Conservation (phyloP, 75 land plant genomes). For the Pinus albicaulis region DNA sequence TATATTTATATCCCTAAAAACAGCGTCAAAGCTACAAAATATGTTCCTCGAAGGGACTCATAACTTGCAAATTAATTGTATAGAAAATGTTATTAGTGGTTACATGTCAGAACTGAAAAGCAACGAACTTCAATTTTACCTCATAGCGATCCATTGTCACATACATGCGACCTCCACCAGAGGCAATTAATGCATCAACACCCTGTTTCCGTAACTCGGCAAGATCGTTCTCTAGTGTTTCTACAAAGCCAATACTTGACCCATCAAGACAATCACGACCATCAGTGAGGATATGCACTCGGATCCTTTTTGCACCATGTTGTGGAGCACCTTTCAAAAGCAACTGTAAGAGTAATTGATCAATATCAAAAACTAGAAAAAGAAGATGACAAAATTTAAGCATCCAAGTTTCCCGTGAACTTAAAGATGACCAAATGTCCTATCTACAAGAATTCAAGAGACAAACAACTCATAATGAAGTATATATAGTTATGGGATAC, state of each 20-base stretch:
- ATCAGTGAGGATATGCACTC: slow-evolving; percentile 92
- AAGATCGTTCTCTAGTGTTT: slow-evolving; percentile 79
- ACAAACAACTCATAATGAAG: background rate
- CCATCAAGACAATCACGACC: slow-evolving; percentile 99
- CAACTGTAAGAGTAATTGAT: slow-evolving; percentile 35
- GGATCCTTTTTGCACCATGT: slow-evolving; percentile 87
- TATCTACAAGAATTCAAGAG: background rate
- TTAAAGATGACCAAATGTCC: background rate
- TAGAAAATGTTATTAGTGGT: background rate
- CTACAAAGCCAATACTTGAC: slow-evolving; percentile 81
- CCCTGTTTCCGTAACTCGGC: slow-evolving; percentile 63
- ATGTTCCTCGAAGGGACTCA: background rate
- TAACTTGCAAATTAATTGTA: background rate
- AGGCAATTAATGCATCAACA: slow-evolving; percentile 90
- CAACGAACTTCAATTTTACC: slow-evolving; percentile 32
- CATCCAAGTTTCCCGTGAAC: background rate
- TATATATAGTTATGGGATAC: slow-evolving; percentile 18
- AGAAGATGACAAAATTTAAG: background rate
- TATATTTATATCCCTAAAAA: background rate
- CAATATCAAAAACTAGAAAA: slow-evolving; percentile 3
- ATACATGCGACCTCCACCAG: slow-evolving; percentile 99
- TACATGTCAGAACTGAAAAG: background rate
- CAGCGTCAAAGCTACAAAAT: background rate
- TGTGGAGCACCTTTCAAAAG: slow-evolving; percentile 83
- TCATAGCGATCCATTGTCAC: slow-evolving; percentile 99